Percentiles rank a stretch among this genome's conserved stretches.
These are phyloP conservation scores for Diplotaxis tenuifolia DNA, from an alignment of 345 rosid species.

Conservation along the genomic window DNA sequence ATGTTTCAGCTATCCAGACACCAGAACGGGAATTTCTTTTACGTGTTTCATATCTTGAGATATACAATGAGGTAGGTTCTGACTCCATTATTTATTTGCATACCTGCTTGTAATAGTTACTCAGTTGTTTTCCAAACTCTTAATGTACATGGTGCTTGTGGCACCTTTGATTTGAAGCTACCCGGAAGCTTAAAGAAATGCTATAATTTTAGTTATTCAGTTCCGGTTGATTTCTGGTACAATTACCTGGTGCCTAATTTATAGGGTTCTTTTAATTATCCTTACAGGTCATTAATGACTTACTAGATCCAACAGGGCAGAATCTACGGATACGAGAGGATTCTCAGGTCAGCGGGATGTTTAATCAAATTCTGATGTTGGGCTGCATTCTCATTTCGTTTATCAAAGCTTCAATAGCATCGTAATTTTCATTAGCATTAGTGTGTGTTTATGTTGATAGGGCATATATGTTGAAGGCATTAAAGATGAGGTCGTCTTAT, in stretches of 20 bases:
- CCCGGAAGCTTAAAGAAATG: constrained; percentile 18
- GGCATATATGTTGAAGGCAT: constrained; percentile 91
- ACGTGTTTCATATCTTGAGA: constrained; percentile 95
- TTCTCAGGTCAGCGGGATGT: constrained; percentile 57
- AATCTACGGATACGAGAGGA: constrained; percentile 92
- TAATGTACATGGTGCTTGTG: not conserved
- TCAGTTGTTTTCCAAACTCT: not conserved
- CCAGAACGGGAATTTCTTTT: constrained; percentile 90
- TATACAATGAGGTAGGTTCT: constrained; percentile 77
- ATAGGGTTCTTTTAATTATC: not conserved
- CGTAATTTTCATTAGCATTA: constrained; percentile 17
- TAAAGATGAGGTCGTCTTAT: constrained; percentile 93
- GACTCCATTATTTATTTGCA: constrained; percentile 1
- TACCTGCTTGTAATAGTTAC: constrained; percentile 3
- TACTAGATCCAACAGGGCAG: constrained; percentile 84
- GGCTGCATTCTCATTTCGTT: constrained; percentile 11
- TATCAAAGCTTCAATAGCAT: constrained; percentile 17
- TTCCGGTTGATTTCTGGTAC: constrained; percentile 1
- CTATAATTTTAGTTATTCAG: constrained; percentile 6
- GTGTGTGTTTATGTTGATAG: constrained; percentile 45
- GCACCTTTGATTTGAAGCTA: constrained; percentile 5
- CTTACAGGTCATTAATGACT: constrained; percentile 84
- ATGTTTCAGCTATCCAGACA: constrained; percentile 59
- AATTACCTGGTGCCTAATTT: constrained; percentile 5
- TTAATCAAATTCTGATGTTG: not conserved